Evolutionary conservation across 768 basidiomycete species (phyloP).

Genomic region (Rhizopogon vinicolor): DNA sequence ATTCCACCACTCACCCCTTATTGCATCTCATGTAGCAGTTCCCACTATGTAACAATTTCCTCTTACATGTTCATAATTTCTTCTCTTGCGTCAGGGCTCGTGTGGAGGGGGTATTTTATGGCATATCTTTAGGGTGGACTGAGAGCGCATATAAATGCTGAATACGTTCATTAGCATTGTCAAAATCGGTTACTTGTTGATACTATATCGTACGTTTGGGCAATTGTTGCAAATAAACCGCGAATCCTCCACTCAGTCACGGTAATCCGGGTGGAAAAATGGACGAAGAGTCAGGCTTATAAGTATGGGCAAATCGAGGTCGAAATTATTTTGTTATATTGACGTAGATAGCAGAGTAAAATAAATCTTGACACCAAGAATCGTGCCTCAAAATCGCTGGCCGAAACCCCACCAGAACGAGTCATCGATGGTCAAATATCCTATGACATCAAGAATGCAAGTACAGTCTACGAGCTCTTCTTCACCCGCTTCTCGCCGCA

Average conservation of each 20-base stretch:
- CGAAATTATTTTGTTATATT: too few relatives aligned
- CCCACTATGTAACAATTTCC: neutral
- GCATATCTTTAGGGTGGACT: neutral
- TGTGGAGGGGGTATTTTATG: neutral
- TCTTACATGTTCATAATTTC: neutral
- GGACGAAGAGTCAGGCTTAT: too few relatives aligned
- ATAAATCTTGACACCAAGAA: too few relatives aligned
- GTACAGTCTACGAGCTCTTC: conserved; percentile 71
- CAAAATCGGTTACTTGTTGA: neutral
- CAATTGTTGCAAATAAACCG: too few relatives aligned
- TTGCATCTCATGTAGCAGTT: neutral
- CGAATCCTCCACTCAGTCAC: too few relatives aligned
- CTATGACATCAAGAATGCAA: conserved; percentile 79
- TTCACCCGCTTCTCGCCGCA: conserved; percentile 75
- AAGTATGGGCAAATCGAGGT: too few relatives aligned
- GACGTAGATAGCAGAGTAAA: too few relatives aligned
- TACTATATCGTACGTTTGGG: too few relatives aligned
- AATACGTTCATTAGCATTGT: neutral
- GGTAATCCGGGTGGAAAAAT: too few relatives aligned
- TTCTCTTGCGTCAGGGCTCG: neutral
- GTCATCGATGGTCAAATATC: conserved; percentile 57
- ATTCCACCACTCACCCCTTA: neutral
- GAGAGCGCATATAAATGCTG: neutral
- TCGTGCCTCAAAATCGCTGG: too few relatives aligned
- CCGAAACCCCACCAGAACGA: too few relatives aligned